Percentiles rank a stretch among this genome's conserved stretches.
Evolutionary conservation across 768 basidiomycete species (phyloP).

Genomic region (Pulveroboletus sp.): DNA sequence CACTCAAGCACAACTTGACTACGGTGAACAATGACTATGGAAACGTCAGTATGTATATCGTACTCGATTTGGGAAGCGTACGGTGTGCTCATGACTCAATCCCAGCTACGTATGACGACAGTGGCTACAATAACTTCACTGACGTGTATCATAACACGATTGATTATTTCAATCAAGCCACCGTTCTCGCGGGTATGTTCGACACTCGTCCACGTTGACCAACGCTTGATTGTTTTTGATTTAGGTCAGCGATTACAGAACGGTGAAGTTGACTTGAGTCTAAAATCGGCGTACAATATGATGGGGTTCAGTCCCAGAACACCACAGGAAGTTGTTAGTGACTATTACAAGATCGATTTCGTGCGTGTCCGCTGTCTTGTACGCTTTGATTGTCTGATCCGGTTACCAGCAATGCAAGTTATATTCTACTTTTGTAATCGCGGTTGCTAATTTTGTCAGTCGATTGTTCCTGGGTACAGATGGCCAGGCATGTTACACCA

Average conservation of each 20-base stretch:
- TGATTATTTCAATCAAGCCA: constrained; percentile 40
- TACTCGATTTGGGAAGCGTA: not conserved
- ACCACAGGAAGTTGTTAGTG: constrained; percentile 47
- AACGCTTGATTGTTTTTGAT: constrained; percentile 27
- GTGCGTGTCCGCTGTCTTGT: constrained; percentile 11
- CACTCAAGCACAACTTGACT: constrained; percentile 48
- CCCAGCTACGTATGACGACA: constrained; percentile 51
- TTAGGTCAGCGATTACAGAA: constrained; percentile 14
- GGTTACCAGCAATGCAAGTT: constrained; percentile 28
- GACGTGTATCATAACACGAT: constrained; percentile 41
- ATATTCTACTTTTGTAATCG: not conserved
- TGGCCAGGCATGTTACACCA: constrained; percentile 17
- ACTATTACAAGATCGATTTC: constrained; percentile 54
- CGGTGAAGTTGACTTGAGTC: constrained; percentile 49
- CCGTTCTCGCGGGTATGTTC: constrained; percentile 42
- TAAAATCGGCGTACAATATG: constrained; percentile 52
- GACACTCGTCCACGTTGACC: constrained; percentile 39
- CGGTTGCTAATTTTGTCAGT: constrained; percentile 1
- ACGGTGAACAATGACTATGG: constrained; percentile 45
- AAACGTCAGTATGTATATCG: constrained; percentile 38
- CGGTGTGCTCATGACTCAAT: not conserved
- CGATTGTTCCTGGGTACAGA: constrained; percentile 4
- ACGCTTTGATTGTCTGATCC: constrained; percentile 1
- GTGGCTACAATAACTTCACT: constrained; percentile 45
- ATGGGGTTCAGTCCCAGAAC: constrained; percentile 44